Conservation (phyloP, 257 asterid genomes). For the Jacaranda copaia region DNA sequence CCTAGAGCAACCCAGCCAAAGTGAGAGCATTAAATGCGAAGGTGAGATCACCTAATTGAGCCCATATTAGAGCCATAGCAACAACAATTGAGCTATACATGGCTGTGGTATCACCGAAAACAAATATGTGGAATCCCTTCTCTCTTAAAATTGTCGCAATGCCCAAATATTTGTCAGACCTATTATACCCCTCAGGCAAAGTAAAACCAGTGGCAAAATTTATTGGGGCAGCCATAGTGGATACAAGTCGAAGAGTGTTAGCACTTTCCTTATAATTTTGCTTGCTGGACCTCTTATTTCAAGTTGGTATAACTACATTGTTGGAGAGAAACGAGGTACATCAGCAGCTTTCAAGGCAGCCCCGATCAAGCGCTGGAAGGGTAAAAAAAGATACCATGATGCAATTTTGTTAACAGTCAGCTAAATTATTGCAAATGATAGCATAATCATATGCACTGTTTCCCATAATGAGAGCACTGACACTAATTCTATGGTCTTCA, state of each 20-base stretch:
- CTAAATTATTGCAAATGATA: no score
- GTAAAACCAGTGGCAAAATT: slow-evolving; percentile 46
- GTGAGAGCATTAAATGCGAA: slow-evolving; percentile 31
- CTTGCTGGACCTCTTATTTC: background rate
- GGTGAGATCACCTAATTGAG: slow-evolving; percentile 45
- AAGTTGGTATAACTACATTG: background rate
- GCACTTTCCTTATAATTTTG: slow-evolving; percentile 38
- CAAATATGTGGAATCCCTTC: slow-evolving; percentile 42
- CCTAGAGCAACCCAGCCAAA: slow-evolving; percentile 41
- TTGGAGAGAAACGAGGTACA: slow-evolving; percentile 10
- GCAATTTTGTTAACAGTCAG: background rate
- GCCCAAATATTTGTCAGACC: slow-evolving; percentile 30
- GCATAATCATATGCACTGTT: no score
- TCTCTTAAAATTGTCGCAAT: slow-evolving; percentile 43
- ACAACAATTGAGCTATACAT: slow-evolving; percentile 48
- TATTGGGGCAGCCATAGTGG: slow-evolving; percentile 26
- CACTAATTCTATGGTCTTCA: no score
- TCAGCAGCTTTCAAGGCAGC: slow-evolving; percentile 40
- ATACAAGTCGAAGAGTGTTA: slow-evolving; percentile 41
- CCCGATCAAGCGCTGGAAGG: slow-evolving; percentile 42
- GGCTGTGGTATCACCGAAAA: slow-evolving; percentile 48
- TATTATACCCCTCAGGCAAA: slow-evolving; percentile 44
- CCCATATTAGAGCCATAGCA: slow-evolving; percentile 47
- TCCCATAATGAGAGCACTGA: no score
- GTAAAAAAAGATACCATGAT: background rate